Conservation (phyloP, 768 basidiomycete genomes). For the Leccinum subgranulosum region DNA sequence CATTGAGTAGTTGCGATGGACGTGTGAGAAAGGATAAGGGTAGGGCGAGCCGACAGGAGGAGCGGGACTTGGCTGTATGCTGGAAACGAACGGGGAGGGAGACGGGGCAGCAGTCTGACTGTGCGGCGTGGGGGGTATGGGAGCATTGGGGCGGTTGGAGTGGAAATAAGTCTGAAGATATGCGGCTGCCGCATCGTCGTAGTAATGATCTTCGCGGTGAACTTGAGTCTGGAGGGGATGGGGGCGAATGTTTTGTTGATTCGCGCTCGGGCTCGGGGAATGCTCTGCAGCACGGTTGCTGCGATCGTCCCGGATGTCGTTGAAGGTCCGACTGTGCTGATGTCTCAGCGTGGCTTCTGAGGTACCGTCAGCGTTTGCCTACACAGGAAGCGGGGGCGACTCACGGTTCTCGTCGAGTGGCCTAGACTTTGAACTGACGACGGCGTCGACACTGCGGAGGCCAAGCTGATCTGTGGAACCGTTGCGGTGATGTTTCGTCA, state of each 20-base stretch:
- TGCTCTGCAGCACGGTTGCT: constrained; percentile 21
- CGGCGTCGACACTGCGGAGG: constrained; percentile 55
- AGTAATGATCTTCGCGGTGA: constrained; percentile 57
- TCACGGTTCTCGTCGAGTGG: constrained; percentile 29
- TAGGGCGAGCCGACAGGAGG: no score
- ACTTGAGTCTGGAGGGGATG: constrained; percentile 39
- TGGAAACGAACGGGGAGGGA: constrained; percentile 59
- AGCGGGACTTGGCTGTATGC: constrained; percentile 48
- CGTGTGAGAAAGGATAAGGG: constrained; percentile 43
- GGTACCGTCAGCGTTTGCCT: constrained; percentile 14
- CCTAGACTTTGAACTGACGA: constrained; percentile 46
- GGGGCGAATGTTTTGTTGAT: constrained; percentile 30
- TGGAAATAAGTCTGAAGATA: constrained; percentile 60
- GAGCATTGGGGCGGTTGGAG: constrained; percentile 66
- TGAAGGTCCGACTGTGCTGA: constrained; percentile 19
- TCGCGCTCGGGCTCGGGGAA: constrained; percentile 13
- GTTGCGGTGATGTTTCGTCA: constrained; percentile 50
- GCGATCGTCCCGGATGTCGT: constrained; percentile 23
- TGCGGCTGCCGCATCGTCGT: constrained; percentile 57
- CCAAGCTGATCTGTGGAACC: constrained; percentile 62
- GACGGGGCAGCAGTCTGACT: constrained; percentile 72
- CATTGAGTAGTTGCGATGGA: constrained; percentile 49
- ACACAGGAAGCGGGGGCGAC: constrained; percentile 12
- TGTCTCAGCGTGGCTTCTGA: constrained; percentile 18
- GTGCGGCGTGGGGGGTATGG: constrained; percentile 77